Evolutionary conservation across 441 rosid species (phyloP), one percentile per base, ranked within the genome.

Genomic region (Gossypium aridum): DNA sequence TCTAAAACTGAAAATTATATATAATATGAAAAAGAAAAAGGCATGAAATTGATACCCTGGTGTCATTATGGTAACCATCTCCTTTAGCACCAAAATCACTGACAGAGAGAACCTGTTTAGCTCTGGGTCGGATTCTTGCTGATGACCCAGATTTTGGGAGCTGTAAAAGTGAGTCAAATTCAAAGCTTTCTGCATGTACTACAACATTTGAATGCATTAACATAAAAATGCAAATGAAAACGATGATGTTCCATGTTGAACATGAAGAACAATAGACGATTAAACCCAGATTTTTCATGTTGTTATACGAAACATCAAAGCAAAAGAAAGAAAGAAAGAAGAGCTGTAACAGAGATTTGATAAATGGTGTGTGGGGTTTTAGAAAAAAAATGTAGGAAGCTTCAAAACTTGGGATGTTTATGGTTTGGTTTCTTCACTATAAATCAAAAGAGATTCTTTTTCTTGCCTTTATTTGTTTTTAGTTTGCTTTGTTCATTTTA

Each of bases 81-180:
- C 96, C 97, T 56, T 28, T 76, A 49, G 97, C 99, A 61, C 97
- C 97, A 77, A 90, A 89, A 74, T 84, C 80, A 63, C 75, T 81
- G 60, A 91, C 81, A 77, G 75, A 79, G 34, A 94, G 76, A 71
- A 87, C 82, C 86, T 86, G 77, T 77, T 81, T 86, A 70, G 88
- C 87, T 81, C 82, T 82, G 83, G 84, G 75, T 83, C 85, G 82
- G 79, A 63, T 74, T 25, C 73, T 73, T 17, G 79, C 71, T 16
- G 79, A 55, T 12, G 81, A 73, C 72, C 73, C 84, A 62, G 86
- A 78, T 67, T 69, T 82, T 34, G 91, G 94, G 71, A 92, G 91
- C 84, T 81, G 83, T 47, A 91, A 81, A 20, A 81, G 76, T 71
- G 97, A 82, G n/a, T 89, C 89, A 77, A 94, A 80, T 5, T 89